Evolutionary conservation across 2,329 filamentous ascomycete species (phyloP).

Genomic region (Aspergillus awamori): DNA sequence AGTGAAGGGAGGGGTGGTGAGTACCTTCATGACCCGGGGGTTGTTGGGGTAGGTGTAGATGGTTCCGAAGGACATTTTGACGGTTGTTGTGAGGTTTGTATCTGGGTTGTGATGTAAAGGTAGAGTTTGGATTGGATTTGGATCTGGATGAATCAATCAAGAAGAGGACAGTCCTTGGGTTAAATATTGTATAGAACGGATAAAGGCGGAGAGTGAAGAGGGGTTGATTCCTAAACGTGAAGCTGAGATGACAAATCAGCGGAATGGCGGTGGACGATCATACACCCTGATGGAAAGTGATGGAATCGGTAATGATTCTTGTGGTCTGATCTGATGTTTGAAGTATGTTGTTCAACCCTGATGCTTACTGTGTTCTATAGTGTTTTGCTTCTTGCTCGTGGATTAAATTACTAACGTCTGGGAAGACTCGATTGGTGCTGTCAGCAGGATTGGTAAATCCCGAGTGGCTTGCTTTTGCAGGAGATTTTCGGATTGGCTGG

Average conservation of each 20-base stretch:
- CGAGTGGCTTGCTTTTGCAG: too few relatives aligned
- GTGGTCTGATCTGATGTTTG: background rate
- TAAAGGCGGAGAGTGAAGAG: background rate
- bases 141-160: too few relatives aligned
- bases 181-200: background rate
- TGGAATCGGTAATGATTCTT: background rate
- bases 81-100: constrained; percentile 11
- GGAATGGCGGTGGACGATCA: background rate
- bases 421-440: too few relatives aligned
- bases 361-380: background rate
- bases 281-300: background rate
- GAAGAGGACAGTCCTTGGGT: too few relatives aligned
- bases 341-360: background rate
- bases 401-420: too few relatives aligned
- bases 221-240: background rate
- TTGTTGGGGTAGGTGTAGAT: constrained; percentile 27
- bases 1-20: background rate
- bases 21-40: constrained; percentile 27
- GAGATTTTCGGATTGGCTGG: too few relatives aligned
- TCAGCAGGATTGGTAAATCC: too few relatives aligned
- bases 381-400: too few relatives aligned
- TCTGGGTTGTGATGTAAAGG: background rate
- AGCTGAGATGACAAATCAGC: constrained; percentile 2
- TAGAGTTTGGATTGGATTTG: too few relatives aligned
- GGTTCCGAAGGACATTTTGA: constrained; percentile 22